Conservation (phyloP, 495 filamentous ascomycete genomes). For the Penicillium cosmopolitanum region DNA sequence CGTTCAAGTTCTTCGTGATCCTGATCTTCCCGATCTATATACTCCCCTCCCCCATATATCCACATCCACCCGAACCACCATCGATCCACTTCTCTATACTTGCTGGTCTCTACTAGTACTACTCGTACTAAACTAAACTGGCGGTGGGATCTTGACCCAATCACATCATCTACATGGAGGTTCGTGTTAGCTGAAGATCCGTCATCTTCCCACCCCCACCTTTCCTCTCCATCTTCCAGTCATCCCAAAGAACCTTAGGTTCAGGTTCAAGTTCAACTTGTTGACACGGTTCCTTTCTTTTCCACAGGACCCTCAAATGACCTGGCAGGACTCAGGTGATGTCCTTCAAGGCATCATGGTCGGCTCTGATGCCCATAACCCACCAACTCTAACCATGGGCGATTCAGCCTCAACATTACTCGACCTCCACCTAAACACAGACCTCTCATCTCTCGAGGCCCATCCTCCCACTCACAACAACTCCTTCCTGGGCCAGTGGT, state of each 20-base stretch:
- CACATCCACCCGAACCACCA: not conserved
- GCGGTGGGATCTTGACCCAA: not conserved
- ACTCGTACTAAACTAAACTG: not conserved
- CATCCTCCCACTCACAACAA: slow-evolving; percentile 15
- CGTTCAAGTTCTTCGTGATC: not conserved
- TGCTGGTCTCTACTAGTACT: not conserved
- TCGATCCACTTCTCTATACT: not conserved
- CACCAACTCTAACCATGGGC: not conserved
- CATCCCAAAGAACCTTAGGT: not conserved
- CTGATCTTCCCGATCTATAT: not conserved
- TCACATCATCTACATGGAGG: not conserved
- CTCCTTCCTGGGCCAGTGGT: slow-evolving; percentile 28
- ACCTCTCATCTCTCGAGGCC: slow-evolving; percentile 25
- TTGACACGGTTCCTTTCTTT: too few relatives aligned
- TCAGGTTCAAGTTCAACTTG: too few relatives aligned
- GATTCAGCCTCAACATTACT: slow-evolving; percentile 32
- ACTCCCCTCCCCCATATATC: not conserved
- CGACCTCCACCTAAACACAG: slow-evolving; percentile 34
- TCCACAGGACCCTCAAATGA: slow-evolving; percentile 17
- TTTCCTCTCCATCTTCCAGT: not conserved
- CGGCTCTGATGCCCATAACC: slow-evolving; percentile 21
- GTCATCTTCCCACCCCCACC: not conserved
- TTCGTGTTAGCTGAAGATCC: not conserved
- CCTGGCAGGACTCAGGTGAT: slow-evolving; percentile 38
- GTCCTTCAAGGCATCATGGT: slow-evolving; percentile 44